Conservation (phyloP, 768 basidiomycete species). For the Lenzites betulinus region DNA sequence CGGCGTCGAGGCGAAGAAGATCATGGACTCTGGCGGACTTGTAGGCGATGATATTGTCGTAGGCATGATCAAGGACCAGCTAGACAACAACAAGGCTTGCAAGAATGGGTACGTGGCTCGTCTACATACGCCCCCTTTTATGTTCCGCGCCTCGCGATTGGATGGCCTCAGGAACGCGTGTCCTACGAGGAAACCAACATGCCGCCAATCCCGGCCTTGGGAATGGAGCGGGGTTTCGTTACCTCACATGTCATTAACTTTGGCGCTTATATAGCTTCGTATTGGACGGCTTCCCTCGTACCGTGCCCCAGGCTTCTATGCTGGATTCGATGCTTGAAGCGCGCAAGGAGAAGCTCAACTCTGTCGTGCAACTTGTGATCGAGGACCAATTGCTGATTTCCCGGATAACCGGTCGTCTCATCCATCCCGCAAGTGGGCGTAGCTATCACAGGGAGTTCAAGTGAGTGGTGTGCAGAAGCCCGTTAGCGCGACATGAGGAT, state of each 20-base stretch:
- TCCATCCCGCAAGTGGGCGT: slow-evolving; percentile 87
- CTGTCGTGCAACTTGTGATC: slow-evolving; percentile 90
- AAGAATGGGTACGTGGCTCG: slow-evolving; percentile 84
- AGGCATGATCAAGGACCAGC: slow-evolving; percentile 93
- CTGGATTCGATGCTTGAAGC: slow-evolving; percentile 86
- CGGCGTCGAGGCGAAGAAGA: slow-evolving; percentile 91
- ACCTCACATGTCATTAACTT: slow-evolving; percentile 4
- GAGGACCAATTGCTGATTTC: slow-evolving; percentile 95
- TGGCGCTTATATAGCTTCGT: slow-evolving; percentile 71
- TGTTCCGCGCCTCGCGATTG: too few relatives aligned
- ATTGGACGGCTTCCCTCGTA: slow-evolving; percentile 98
- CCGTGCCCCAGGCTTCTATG: slow-evolving; percentile 94
- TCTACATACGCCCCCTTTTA: neutral
- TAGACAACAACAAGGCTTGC: slow-evolving; percentile 90
- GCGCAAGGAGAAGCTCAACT: slow-evolving; percentile 87
- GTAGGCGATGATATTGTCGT: slow-evolving; percentile 98
- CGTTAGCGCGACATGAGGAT: neutral
- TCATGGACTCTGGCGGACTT: slow-evolving; percentile 96
- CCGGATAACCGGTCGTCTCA: slow-evolving; percentile 93
- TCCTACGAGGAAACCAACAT: neutral
- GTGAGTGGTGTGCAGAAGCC: slow-evolving; percentile 50
- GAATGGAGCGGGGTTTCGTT: neutral
- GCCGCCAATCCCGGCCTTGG: neutral
- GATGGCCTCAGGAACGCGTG: neutral
- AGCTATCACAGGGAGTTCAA: slow-evolving; percentile 95